phyloP scores from a whole-genome alignment of 1,284 basidiomycete genomes.

The Sporisorium exsertum region DNA sequence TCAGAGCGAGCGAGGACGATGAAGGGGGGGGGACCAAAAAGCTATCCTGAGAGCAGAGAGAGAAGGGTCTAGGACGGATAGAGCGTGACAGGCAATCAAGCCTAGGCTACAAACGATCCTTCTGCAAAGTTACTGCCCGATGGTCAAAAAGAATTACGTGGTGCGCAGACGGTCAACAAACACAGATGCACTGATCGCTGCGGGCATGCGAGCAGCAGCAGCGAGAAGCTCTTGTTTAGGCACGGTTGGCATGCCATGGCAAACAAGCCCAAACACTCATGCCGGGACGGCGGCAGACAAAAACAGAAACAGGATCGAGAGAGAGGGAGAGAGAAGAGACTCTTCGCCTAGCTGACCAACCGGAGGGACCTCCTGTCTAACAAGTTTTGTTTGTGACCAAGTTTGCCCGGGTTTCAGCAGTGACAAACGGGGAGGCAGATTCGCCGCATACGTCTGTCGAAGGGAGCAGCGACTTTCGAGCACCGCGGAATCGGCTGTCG shows the following conservation, averaged over 20 bases:
- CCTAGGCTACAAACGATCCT: neutral
- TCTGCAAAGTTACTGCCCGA: no score
- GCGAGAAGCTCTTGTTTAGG: constrained; percentile 1
- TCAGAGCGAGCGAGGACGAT: neutral
- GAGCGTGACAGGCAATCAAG: neutral
- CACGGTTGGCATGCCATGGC: neutral
- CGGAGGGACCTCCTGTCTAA: neutral
- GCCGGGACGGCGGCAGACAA: neutral
- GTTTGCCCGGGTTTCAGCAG: neutral
- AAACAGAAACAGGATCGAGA: no score
- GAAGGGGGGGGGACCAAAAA: neutral
- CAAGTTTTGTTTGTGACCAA: neutral
- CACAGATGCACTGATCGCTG: neutral
- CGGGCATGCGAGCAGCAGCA: neutral
- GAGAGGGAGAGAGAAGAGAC: neutral
- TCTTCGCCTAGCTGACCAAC: constrained; percentile 1
- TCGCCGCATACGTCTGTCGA: constrained; percentile 3
- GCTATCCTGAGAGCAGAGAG: neutral
- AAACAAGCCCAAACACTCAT: neutral
- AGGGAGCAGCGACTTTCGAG: neutral
- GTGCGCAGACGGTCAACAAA: neutral
- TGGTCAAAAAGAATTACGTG: neutral
- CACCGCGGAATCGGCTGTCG: constrained; percentile 3
- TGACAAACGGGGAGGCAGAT: neutral
- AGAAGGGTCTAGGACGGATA: neutral